These are phyloP conservation scores for Aspergillus haitiensis DNA, from an alignment of 495 filamentous ascomycete genomes.

Conservation along the genomic window DNA sequence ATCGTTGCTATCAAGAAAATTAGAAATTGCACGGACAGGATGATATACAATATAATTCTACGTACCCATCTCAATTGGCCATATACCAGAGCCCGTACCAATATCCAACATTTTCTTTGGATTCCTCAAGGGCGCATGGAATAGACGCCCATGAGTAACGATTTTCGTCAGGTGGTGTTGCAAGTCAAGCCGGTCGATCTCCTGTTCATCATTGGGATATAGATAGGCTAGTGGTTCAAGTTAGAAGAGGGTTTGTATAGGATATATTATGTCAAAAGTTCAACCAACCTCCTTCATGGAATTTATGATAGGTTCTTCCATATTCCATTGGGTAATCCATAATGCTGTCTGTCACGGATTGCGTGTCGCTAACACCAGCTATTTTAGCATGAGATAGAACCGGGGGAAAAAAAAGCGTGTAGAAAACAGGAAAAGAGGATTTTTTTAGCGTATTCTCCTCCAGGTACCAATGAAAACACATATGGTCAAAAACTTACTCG, in stretches of 20 bases:
- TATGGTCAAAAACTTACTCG: slow-evolving; percentile 21
- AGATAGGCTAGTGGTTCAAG: slow-evolving; percentile 43
- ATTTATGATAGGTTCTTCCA: slow-evolving; percentile 57
- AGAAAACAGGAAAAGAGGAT: neutral
- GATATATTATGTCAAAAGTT: neutral
- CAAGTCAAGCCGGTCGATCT: slow-evolving; percentile 56
- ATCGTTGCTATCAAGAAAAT: slow-evolving; percentile 36
- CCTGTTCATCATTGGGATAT: slow-evolving; percentile 59
- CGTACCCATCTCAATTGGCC: slow-evolving; percentile 65
- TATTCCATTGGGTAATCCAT: slow-evolving; percentile 55
- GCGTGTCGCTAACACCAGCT: slow-evolving; percentile 39
- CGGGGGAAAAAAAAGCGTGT: slow-evolving; percentile 3
- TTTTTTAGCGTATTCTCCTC: too few species aligned
- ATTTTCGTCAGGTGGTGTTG: slow-evolving; percentile 62
- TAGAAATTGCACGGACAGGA: slow-evolving; percentile 9
- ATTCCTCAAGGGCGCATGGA: slow-evolving; percentile 58
- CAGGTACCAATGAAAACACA: neutral
- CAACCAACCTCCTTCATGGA: slow-evolving; percentile 55
- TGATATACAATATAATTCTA: slow-evolving; percentile 7
- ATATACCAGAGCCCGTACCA: slow-evolving; percentile 69
- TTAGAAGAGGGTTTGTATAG: neutral
- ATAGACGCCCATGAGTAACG: slow-evolving; percentile 51
- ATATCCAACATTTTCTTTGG: slow-evolving; percentile 65
- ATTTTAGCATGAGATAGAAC: neutral
- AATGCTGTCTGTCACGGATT: slow-evolving; percentile 53